Evolutionary conservation across 192 early-diverging fungal genomes (phyloP).

Genomic region (Dispira parvispora): DNA sequence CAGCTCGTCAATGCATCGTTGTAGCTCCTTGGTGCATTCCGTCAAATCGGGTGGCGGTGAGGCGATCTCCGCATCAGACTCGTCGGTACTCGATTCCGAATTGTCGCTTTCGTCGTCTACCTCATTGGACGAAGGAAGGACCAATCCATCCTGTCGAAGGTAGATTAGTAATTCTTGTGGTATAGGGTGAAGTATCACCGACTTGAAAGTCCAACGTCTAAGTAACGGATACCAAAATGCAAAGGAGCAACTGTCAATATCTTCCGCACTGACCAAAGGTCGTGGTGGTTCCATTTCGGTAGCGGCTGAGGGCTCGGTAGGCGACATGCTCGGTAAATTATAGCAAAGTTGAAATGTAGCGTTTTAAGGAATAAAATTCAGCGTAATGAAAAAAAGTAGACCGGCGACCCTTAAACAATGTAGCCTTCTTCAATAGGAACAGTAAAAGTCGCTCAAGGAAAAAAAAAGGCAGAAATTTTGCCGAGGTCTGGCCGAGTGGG

Average conservation of each 20-base stretch:
- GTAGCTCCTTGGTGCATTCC: conserved; percentile 27
- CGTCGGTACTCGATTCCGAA: conserved; percentile 22
- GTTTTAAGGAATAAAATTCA: too few relatives aligned
- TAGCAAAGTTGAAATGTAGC: too few relatives aligned
- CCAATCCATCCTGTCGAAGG: conserved; percentile 68
- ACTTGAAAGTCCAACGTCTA: conserved; percentile 45
- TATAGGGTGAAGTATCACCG: conserved; percentile 49
- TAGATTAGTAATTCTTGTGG: conserved; percentile 68
- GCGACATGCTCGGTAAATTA: too few relatives aligned
- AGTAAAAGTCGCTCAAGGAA: too few relatives aligned
- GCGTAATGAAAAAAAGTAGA: too few relatives aligned
- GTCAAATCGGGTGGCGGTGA: conserved; percentile 11
- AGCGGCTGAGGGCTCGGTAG: too few relatives aligned
- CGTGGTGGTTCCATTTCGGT: conserved; percentile 12
- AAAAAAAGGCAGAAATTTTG: too few relatives aligned
- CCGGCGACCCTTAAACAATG: too few relatives aligned
- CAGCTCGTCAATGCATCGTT: conserved; percentile 42
- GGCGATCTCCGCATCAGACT: conserved; percentile 23
- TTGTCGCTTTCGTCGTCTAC: conserved; percentile 18
- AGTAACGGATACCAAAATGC: conserved; percentile 66
- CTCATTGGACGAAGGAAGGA: conserved; percentile 36
- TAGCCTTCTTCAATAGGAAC: too few relatives aligned
- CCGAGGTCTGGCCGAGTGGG: too few relatives aligned
- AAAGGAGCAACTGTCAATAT: conserved; percentile 57
- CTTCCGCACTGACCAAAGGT: conserved; percentile 37